A percentile compares a stretch with the other conserved stretches of the same genome.
Conservation (phyloP, 495 filamentous ascomycete species). For the Penicillium ucsense region DNA sequence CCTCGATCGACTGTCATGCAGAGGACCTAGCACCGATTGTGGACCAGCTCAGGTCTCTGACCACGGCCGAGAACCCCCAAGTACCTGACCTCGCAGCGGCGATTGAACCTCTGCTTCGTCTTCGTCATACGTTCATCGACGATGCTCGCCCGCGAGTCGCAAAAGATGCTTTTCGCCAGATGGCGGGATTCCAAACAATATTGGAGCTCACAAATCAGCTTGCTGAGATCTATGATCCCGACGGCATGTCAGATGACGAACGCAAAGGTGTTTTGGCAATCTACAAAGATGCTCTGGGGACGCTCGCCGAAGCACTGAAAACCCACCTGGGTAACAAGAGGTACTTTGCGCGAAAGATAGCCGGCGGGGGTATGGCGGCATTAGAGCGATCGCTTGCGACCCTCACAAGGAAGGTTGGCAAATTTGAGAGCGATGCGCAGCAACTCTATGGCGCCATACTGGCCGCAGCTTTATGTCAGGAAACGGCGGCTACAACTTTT, state of each 20-base stretch:
- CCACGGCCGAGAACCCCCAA: slow-evolving; percentile 6
- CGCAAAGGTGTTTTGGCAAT: slow-evolving; percentile 56
- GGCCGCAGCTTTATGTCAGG: slow-evolving; percentile 71
- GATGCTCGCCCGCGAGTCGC: slow-evolving; percentile 31
- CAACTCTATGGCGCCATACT: slow-evolving; percentile 81
- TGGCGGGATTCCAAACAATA: slow-evolving; percentile 69
- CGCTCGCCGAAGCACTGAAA: slow-evolving; percentile 66
- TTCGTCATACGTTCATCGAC: slow-evolving; percentile 51
- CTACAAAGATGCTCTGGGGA: slow-evolving; percentile 56
- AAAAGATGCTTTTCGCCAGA: slow-evolving; percentile 76
- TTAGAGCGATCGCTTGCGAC: slow-evolving; percentile 57
- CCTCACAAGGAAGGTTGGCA: slow-evolving; percentile 45
- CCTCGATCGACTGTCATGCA: slow-evolving; percentile 46
- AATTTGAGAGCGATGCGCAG: slow-evolving; percentile 49
- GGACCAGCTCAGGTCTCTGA: slow-evolving; percentile 37
- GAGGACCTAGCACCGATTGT: slow-evolving; percentile 52
- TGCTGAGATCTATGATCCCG: slow-evolving; percentile 60
- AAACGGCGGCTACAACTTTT: slow-evolving; percentile 45
- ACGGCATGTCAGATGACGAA: slow-evolving; percentile 41
- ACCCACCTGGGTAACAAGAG: slow-evolving; percentile 78
- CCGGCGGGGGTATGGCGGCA: slow-evolving; percentile 68
- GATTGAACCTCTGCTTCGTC: slow-evolving; percentile 31
- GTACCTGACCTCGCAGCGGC: slow-evolving; percentile 18
- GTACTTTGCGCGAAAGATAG: slow-evolving; percentile 67
- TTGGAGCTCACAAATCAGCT: slow-evolving; percentile 57